Conservation (phyloP, 2,329 filamentous ascomycete genomes). For the Diplodia intermedia region DNA sequence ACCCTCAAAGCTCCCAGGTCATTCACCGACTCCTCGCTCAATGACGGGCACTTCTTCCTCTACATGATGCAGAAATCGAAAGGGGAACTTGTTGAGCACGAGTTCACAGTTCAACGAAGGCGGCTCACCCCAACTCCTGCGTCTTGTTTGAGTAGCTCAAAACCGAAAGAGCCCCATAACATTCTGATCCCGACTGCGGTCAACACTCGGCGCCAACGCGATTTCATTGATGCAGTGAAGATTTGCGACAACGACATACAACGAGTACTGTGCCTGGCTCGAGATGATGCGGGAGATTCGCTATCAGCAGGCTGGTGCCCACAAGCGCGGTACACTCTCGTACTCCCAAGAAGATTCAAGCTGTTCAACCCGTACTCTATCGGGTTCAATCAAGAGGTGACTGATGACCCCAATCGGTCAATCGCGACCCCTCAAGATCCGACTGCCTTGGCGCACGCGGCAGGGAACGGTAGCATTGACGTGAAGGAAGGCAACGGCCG, state of each 20-base stretch:
- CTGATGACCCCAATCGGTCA: background rate
- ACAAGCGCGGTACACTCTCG: constrained; percentile 41
- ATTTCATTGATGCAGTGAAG: constrained; percentile 43
- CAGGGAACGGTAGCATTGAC: constrained; percentile 34
- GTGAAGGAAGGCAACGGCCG: constrained; percentile 43
- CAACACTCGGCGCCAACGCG: constrained; percentile 39
- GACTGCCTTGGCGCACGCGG: constrained; percentile 8
- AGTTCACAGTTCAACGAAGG: constrained; percentile 47
- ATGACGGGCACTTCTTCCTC: constrained; percentile 46
- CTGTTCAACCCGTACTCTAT: constrained; percentile 46
- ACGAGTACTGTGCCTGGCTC: constrained; percentile 42
- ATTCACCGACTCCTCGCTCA: constrained; percentile 43
- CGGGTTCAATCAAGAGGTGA: constrained; percentile 32
- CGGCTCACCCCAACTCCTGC: constrained; percentile 42
- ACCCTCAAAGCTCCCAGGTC: constrained; percentile 46
- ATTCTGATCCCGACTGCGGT: constrained; percentile 47
- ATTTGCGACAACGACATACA: constrained; percentile 44
- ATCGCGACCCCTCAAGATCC: constrained; percentile 10
- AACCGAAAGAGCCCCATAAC: constrained; percentile 31
- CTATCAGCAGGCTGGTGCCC: constrained; percentile 48
- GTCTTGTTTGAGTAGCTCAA: constrained; percentile 34
- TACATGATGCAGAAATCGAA: constrained; percentile 47
- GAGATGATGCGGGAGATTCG: constrained; percentile 38
- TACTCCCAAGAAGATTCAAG: constrained; percentile 36
- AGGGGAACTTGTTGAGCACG: constrained; percentile 45